Conservation (phyloP, 495 filamentous ascomycete species). For the Xylaria bambusicola region DNA sequence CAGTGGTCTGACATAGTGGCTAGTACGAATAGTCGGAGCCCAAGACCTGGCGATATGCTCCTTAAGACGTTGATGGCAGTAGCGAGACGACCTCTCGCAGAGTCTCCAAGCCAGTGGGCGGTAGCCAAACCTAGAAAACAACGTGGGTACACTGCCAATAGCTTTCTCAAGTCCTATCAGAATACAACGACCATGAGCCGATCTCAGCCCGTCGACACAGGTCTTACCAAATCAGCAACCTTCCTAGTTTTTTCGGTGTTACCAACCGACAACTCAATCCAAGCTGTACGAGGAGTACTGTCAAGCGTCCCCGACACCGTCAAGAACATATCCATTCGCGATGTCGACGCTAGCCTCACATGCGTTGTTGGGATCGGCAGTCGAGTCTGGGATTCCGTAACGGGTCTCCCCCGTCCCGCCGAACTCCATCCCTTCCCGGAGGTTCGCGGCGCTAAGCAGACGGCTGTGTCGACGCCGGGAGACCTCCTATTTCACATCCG, state of each 20-base stretch:
- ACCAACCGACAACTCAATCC: conserved; percentile 27
- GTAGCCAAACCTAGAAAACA: background rate
- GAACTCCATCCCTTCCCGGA: conserved; percentile 56
- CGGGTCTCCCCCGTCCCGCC: conserved; percentile 44
- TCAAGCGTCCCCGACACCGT: conserved; percentile 47
- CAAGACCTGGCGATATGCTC: background rate
- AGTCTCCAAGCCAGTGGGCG: background rate
- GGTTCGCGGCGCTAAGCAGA: conserved; percentile 47
- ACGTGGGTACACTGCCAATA: background rate
- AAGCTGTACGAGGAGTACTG: conserved; percentile 47
- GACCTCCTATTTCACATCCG: conserved; percentile 62
- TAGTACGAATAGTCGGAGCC: background rate
- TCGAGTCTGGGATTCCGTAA: conserved; percentile 50
- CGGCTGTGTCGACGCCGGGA: conserved; percentile 54
- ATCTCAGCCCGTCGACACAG: conserved; percentile 48
- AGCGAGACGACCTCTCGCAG: background rate
- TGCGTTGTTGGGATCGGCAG: conserved; percentile 59
- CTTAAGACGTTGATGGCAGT: background rate
- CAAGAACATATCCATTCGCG: conserved; percentile 58
- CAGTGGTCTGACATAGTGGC: no score
- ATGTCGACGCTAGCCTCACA: conserved; percentile 49
- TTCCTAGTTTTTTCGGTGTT: conserved; percentile 52
- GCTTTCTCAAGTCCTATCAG: background rate
- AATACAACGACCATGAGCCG: conserved; percentile 21
- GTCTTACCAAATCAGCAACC: conserved; percentile 51